Conservation (phyloP, 176 grass and related monocot species). For the Eragrostis nindensis region DNA sequence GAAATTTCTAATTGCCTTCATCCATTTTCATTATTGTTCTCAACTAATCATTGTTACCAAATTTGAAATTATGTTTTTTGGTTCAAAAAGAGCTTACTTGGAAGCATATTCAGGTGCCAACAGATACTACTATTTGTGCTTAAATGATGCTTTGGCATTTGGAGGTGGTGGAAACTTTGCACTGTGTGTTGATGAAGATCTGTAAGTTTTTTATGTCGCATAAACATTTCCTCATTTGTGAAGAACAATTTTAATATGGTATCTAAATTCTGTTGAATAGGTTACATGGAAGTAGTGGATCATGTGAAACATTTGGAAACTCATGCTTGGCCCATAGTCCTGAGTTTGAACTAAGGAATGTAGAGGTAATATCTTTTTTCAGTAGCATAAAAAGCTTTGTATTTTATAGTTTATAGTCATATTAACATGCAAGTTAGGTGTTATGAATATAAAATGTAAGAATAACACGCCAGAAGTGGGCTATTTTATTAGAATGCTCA, state of each 20-base stretch:
- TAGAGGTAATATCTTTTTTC: conserved; percentile 10
- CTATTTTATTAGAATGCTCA: background rate
- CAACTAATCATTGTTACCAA: background rate
- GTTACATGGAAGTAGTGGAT: conserved; percentile 81
- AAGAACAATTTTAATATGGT: conserved; percentile 4
- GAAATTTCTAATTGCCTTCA: background rate
- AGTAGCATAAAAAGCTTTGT: background rate
- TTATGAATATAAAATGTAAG: background rate
- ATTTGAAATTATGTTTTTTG: conserved; percentile 10
- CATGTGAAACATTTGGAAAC: conserved; percentile 87
- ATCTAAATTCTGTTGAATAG: conserved; percentile 54
- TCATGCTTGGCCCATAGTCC: conserved; percentile 82
- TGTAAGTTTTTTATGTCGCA: conserved; percentile 57
- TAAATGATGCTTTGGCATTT: conserved; percentile 84
- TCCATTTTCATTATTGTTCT: background rate
- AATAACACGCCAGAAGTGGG: background rate
- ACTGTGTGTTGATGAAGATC: conserved; percentile 77
- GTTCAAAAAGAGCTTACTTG: conserved; percentile 21
- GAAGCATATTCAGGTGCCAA: conserved; percentile 61
- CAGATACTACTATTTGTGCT: conserved; percentile 89
- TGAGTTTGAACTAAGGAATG: conserved; percentile 41
- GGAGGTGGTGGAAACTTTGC: conserved; percentile 87
- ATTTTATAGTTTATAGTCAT: background rate
- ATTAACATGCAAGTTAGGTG: background rate
- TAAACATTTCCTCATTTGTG: conserved; percentile 4